These are phyloP conservation scores for Camelina sativa DNA, from an alignment of 345 rosid genomes.

Conservation along the genomic window DNA sequence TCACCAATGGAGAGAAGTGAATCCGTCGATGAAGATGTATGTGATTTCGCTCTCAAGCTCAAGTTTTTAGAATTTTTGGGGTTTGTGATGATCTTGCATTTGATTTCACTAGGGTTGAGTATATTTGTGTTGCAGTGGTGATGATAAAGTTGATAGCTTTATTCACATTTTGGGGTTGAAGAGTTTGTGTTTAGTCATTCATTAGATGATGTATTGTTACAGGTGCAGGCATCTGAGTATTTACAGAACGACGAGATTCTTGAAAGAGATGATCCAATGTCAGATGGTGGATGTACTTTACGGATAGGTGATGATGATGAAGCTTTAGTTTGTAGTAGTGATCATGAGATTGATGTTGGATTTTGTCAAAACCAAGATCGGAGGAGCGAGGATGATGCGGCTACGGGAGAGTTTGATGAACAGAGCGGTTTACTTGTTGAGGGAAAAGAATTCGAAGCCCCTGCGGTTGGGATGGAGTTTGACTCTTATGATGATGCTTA, in stretches of 20 bases:
- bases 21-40: slow-evolving; percentile 37
- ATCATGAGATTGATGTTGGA: slow-evolving; percentile 49
- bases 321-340: slow-evolving; percentile 45
- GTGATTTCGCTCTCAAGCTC: slow-evolving; percentile 32
- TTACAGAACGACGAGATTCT: slow-evolving; percentile 49
- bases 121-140: not conserved
- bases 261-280: slow-evolving; percentile 42
- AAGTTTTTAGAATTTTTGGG: not conserved
- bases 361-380: slow-evolving; percentile 30
- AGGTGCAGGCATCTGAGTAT: slow-evolving; percentile 39
- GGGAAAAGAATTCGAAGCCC: slow-evolving; percentile 67
- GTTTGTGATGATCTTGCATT: slow-evolving; percentile 1
- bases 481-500: slow-evolving; percentile 82
- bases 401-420: slow-evolving; percentile 41
- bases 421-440: slow-evolving; percentile 42
- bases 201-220: slow-evolving; percentile 8
- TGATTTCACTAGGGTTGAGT: slow-evolving; percentile 11
- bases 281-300: slow-evolving; percentile 39
- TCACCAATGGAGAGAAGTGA: slow-evolving; percentile 43
- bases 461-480: slow-evolving; percentile 84
- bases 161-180: not conserved
- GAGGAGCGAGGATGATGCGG: slow-evolving; percentile 38
- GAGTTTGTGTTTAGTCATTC: not conserved
- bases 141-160: slow-evolving; percentile 26
- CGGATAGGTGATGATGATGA: slow-evolving; percentile 40